Base-by-base conservation (phyloP, 139 green algal genomes). In the Deuterostichococcus epilithicus region DNA sequence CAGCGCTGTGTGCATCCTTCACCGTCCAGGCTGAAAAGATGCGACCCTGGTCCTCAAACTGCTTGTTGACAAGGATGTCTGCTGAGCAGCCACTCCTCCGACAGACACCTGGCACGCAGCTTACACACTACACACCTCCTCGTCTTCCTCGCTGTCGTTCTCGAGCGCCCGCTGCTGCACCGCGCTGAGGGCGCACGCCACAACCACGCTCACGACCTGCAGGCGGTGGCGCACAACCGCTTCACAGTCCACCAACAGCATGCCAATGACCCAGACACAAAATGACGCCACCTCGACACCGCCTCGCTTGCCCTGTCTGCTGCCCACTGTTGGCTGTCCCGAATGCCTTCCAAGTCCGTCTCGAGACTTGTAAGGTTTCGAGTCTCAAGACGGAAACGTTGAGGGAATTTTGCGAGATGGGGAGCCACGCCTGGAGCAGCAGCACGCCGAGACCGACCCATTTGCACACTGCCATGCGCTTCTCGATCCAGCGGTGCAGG, bases 361-460 rank as follows among this genome's bases (percentile, higher is more conserved):
- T 26, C 15, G 15, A 60, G 18, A 18, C 45, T 60, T 60, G 45
- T 26, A 60, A 26, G 45, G 15, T 18, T 60, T 60, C n/a, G n/a
- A n/a, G 45, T 18, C 15, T 60, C 45, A 60, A 18, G 45, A 60
- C 45, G 18, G 59, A 5, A n/a, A 32, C 20, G 26, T n/a, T 32
- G 25, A 20, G 20, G 59, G 5, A n/a, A 5, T 32, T 68, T 8
- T 10, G 4, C 23, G 25, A 33, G 8, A 52, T 52, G 42, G 42
- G 10, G 42, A 52, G 13, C 30, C 45, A 3, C 66, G 75, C 63
- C 58, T 83, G 79, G n/a, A 80, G 28, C 6, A 77, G 30, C n/a
- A 83, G 68, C 35, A 69, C 72, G 0, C 23, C 79, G 33, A 83
- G 26, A 20, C 69, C 79, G 58, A 83, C 69, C 79, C 79, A 83